Conservation (phyloP, 2,329 filamentous ascomycete species). For the Scleromitrula shiraiana region DNA sequence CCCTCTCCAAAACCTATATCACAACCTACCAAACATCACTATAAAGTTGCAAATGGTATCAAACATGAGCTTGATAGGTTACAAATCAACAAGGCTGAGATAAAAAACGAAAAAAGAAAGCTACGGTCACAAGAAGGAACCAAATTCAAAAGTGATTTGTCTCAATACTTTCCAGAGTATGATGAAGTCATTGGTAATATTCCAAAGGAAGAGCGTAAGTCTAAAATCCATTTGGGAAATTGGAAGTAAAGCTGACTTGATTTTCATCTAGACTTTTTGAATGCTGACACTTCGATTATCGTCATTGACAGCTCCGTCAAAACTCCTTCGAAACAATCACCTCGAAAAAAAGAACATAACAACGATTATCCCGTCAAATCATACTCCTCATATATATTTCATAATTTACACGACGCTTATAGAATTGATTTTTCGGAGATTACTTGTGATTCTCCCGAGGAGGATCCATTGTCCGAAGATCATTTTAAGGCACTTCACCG, state of each 20-base stretch:
- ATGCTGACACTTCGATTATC: slow-evolving; percentile 63
- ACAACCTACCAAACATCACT: slow-evolving; percentile 41
- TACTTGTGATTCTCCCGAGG: slow-evolving; percentile 27
- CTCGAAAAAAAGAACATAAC: slow-evolving; percentile 12
- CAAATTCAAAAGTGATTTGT: slow-evolving; percentile 83
- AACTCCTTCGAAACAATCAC: slow-evolving; percentile 20
- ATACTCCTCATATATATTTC: slow-evolving; percentile 49
- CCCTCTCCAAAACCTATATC: slow-evolving; percentile 13
- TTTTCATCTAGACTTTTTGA: slow-evolving; percentile 55
- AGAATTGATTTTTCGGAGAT: slow-evolving; percentile 48
- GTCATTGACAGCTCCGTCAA: slow-evolving; percentile 52
- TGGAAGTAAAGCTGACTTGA: slow-evolving; percentile 14
- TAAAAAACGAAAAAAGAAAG: slow-evolving; percentile 59
- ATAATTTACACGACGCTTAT: slow-evolving; percentile 48
- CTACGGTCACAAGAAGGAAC: slow-evolving; percentile 80
- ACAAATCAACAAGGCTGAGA: slow-evolving; percentile 36
- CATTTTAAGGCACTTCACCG: slow-evolving; percentile 48
- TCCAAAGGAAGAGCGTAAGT: slow-evolving; percentile 66
- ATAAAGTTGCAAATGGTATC: slow-evolving; percentile 54
- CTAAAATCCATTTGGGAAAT: slow-evolving; percentile 15
- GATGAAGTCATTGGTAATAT: slow-evolving; percentile 85
- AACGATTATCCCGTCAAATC: slow-evolving; percentile 38
- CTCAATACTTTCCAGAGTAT: slow-evolving; percentile 87
- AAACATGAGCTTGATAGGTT: slow-evolving; percentile 52
- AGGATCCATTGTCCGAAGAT: slow-evolving; percentile 50